Percentiles rank a stretch among this genome's conserved stretches.
These are phyloP conservation scores for Podospora bellae-mahoneyi DNA, from an alignment of 495 filamentous ascomycete genomes.

Conservation along the genomic window DNA sequence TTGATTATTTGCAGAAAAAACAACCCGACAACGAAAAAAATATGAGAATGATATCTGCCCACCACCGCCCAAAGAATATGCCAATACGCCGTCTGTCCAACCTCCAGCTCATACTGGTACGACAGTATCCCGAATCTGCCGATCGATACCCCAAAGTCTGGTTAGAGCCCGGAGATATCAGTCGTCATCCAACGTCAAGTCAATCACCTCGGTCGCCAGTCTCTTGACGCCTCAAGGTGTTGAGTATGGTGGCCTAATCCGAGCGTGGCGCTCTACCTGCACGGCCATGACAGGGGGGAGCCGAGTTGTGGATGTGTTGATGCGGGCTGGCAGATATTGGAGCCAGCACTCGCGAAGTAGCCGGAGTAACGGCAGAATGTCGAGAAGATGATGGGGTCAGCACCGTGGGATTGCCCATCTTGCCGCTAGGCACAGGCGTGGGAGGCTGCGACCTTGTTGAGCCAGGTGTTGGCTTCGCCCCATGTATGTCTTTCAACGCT, in stretches of 20 bases:
- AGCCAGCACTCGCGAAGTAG: neutral
- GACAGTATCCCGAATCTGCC: neutral
- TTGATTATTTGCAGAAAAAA: neutral
- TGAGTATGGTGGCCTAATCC: neutral
- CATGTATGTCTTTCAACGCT: neutral
- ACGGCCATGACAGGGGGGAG: neutral
- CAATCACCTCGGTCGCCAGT: conserved; percentile 18
- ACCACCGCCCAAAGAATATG: neutral
- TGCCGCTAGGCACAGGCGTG: neutral
- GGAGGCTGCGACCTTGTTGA: neutral
- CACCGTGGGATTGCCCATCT: no score
- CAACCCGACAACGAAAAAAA: neutral
- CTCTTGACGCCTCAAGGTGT: conserved; percentile 10
- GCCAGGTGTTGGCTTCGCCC: neutral
- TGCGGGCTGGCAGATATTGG: neutral
- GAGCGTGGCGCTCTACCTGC: neutral
- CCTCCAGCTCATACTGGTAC: neutral
- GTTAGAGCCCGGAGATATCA: neutral
- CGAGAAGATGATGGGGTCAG: neutral
- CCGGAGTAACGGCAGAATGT: neutral
- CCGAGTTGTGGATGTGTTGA: neutral
- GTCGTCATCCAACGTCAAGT: conserved; percentile 20
- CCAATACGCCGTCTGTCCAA: neutral
- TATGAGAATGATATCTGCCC: neutral
- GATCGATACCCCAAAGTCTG: conserved; percentile 3